phyloP scores from a whole-genome alignment of 768 basidiomycete genomes.

The Amanita thiersii region DNA sequence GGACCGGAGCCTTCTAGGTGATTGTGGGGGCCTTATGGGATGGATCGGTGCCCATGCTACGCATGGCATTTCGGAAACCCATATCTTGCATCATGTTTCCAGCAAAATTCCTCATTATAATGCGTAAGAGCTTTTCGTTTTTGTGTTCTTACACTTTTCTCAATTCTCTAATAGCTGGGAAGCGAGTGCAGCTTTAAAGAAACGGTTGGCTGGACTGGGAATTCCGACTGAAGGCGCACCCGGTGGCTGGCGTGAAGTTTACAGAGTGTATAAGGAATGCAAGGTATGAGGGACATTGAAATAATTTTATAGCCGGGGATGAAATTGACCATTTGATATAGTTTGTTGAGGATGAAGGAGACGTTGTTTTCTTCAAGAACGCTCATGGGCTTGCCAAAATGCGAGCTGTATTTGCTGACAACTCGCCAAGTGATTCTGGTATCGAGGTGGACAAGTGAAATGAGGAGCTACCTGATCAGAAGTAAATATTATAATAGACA shows the following conservation, averaged over 20 bases:
- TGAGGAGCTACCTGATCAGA: not conserved
- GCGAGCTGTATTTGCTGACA: constrained; percentile 58
- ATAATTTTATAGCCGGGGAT: not conserved
- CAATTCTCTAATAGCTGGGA: constrained; percentile 57
- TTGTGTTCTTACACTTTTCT: not conserved
- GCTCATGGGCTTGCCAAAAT: constrained; percentile 67
- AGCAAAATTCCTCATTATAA: constrained; percentile 97
- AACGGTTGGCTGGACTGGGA: constrained; percentile 56
- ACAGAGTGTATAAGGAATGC: constrained; percentile 73
- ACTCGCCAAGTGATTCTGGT: constrained; percentile 45
- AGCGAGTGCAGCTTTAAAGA: constrained; percentile 78
- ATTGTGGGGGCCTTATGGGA: constrained; percentile 69
- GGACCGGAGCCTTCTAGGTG: constrained; percentile 76
- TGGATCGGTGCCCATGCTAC: constrained; percentile 83
- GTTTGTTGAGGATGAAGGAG: constrained; percentile 94
- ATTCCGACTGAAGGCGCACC: constrained; percentile 63
- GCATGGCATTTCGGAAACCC: constrained; percentile 91
- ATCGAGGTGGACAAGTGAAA: constrained; percentile 46
- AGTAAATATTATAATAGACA: constrained; percentile 1
- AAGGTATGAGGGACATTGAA: constrained; percentile 32
- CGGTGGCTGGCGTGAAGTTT: constrained; percentile 73
- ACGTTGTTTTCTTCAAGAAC: constrained; percentile 90
- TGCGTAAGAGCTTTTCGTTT: constrained; percentile 35
- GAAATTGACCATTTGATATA: constrained; percentile 14
- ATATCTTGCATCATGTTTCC: constrained; percentile 85